Evolutionary conservation across 768 basidiomycete genomes (phyloP).

Genomic region (Coprinellus aureogranulatus): DNA sequence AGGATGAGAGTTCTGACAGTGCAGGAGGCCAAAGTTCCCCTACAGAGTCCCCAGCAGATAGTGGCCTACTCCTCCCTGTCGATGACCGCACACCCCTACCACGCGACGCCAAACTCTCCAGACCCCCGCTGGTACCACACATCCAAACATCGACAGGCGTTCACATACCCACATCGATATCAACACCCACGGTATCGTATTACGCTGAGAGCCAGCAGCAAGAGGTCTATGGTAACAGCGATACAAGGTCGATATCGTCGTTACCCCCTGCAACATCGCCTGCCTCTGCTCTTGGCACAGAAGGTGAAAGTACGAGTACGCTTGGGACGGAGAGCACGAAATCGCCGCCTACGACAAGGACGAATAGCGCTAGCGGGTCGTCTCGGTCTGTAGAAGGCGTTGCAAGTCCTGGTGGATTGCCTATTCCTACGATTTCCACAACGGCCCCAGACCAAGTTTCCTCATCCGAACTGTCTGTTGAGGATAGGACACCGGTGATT

Average conservation of each 20-base stretch:
- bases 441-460: slow-evolving; percentile 7
- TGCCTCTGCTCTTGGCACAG: slow-evolving; percentile 13
- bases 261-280: slow-evolving; percentile 29
- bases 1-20: slow-evolving; percentile 26
- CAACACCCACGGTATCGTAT: slow-evolving; percentile 36
- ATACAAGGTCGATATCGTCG: slow-evolving; percentile 38
- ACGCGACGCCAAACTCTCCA: background rate
- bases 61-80: too few species aligned
- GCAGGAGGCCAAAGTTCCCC: slow-evolving; percentile 12
- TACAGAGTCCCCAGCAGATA: too few species aligned
- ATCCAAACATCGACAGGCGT: slow-evolving; percentile 3
- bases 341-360: background rate
- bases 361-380: background rate
- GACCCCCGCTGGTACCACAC: background rate
- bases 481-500: too few species aligned
- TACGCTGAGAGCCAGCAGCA: slow-evolving; percentile 23
- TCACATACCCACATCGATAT: slow-evolving; percentile 37
- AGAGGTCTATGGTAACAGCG: slow-evolving; percentile 13
- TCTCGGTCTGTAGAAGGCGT: background rate
- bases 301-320: background rate
- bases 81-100: background rate
- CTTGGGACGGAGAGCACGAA: background rate
- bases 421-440: slow-evolving; percentile 57
- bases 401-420: slow-evolving; percentile 34
- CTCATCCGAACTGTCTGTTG: too few species aligned